phyloP scores from a whole-genome alignment of 2,329 filamentous ascomycete species.

The Pyrenophora teres region DNA sequence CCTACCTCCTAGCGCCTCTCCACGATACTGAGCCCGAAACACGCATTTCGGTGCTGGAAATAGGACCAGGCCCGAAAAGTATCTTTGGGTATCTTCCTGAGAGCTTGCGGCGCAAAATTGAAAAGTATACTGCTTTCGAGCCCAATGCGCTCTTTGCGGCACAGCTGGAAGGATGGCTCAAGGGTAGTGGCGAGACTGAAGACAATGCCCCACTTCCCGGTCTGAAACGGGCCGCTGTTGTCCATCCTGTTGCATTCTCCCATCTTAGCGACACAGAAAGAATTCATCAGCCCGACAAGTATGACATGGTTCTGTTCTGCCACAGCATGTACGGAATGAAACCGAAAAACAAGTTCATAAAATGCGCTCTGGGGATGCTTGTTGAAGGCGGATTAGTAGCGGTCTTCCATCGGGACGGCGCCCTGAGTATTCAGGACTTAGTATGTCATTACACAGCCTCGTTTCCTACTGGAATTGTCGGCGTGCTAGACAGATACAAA shows the following conservation, averaged over 20 bases:
- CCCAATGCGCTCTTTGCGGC: constrained; percentile 56
- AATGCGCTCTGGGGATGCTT: constrained; percentile 57
- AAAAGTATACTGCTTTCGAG: constrained; percentile 61
- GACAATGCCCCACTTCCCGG: constrained; percentile 48
- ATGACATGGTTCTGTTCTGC: constrained; percentile 64
- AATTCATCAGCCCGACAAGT: constrained; percentile 46
- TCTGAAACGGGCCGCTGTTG: constrained; percentile 52
- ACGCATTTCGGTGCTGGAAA: constrained; percentile 61
- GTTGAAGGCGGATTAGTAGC: constrained; percentile 52
- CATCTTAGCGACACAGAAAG: not conserved
- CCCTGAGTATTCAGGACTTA: constrained; percentile 54
- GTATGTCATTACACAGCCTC: constrained; percentile 54
- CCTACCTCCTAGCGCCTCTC: not conserved
- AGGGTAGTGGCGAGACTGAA: constrained; percentile 1
- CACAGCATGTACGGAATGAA: constrained; percentile 68
- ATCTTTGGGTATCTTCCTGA: constrained; percentile 57
- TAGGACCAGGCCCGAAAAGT: constrained; percentile 63
- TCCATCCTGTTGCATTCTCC: constrained; percentile 50
- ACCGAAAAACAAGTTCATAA: constrained; percentile 54
- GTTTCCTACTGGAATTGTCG: constrained; percentile 54
- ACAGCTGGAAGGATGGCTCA: constrained; percentile 52
- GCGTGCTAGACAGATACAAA: constrained; percentile 53
- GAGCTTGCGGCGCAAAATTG: constrained; percentile 51
- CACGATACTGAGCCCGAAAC: not conserved
- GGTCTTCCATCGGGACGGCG: constrained; percentile 60